Base-by-base conservation (phyloP, 2,329 filamentous ascomycete genomes). In the Drechslera avenae region DNA sequence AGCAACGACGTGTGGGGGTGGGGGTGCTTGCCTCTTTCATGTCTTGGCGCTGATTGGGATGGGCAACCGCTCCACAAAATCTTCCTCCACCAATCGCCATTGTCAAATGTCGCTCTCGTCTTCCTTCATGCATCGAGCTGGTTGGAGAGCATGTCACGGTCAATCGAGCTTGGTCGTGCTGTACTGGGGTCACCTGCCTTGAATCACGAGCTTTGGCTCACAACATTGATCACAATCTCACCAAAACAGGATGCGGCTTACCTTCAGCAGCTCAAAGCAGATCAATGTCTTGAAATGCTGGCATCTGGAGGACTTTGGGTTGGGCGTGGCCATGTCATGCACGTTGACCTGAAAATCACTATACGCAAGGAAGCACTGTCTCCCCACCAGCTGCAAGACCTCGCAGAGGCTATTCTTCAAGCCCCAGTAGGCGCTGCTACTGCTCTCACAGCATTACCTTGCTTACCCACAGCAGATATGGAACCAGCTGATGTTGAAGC, bases 141-240 rank as follows among this genome's bases (percentile, higher is more conserved):
- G 42, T 47, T 49, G 44, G 17, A 31, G 17, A 47, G 17, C 17
- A 73, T 72, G 69, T 46, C 50, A 39, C 60, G 51, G 36, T 63
- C 62, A 17, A 23, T 71, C 14, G 69, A 74, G 50, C 55, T 74
- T 28, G 72, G 71, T 46, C 64, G 67, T 39, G 69, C 69, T 23
- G 70, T 73, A 34, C 54, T 74, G 14, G 56, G 53, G 31, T 60
- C 60, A 19, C 49, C 65, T 13, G 49, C 45, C 23, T 50, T 56
- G 7, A 42, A 65, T 28, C 50, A 70, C 23, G 67, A 73, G 59
- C 67, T 74, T n/a, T 72, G 67, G 68, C 63, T 72, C 49, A 67
- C 52, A 21, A 68, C 69, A 35, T 67, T 67, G 54, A 69, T 73
- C 60, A 71, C 69, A 21, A 43, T 72, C 57, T 69, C 64, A 67